Percentiles rank a stretch among this genome's conserved stretches.
phyloP scores from a whole-genome alignment of 2,329 filamentous ascomycete species.

The Bipolaris gigantea region DNA sequence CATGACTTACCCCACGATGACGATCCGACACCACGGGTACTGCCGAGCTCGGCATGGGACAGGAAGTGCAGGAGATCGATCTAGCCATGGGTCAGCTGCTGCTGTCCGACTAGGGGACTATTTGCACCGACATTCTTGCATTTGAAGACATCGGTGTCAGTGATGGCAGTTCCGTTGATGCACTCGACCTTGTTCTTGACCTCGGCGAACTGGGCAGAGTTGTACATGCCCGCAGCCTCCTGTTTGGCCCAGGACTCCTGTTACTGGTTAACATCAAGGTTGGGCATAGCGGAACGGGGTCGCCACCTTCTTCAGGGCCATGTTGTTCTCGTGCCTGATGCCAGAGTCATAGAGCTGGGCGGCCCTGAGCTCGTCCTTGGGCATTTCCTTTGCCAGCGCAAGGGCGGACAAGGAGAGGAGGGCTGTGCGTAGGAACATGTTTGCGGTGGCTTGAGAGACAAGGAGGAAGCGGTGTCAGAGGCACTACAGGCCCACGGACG shows the following conservation, averaged over 20 bases:
- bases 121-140: slow-evolving; percentile 28
- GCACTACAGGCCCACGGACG: not conserved
- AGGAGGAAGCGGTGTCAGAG: not conserved
- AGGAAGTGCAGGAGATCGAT: slow-evolving; percentile 61
- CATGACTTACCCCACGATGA: slow-evolving; percentile 51
- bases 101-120: too few relatives aligned
- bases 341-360: slow-evolving; percentile 46
- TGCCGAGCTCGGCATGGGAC: slow-evolving; percentile 57
- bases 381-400: slow-evolving; percentile 39
- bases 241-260: slow-evolving; percentile 45
- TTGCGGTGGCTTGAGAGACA: slow-evolving; percentile 11
- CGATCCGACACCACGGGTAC: slow-evolving; percentile 47
- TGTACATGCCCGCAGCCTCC: slow-evolving; percentile 37
- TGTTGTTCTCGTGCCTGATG: slow-evolving; percentile 43
- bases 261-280: slow-evolving; percentile 22
- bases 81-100: slow-evolving; percentile 20
- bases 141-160: slow-evolving; percentile 42
- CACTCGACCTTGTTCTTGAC: slow-evolving; percentile 41
- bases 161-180: slow-evolving; percentile 43
- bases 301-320: slow-evolving; percentile 39
- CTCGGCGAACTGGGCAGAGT: slow-evolving; percentile 40
- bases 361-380: slow-evolving; percentile 39
- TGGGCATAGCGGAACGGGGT: not conserved
- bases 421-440: slow-evolving; percentile 35
- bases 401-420: slow-evolving; percentile 41